These are phyloP conservation scores for Pythium aquatile DNA, from an alignment of 352 stramenopile species.

Conservation along the genomic window DNA sequence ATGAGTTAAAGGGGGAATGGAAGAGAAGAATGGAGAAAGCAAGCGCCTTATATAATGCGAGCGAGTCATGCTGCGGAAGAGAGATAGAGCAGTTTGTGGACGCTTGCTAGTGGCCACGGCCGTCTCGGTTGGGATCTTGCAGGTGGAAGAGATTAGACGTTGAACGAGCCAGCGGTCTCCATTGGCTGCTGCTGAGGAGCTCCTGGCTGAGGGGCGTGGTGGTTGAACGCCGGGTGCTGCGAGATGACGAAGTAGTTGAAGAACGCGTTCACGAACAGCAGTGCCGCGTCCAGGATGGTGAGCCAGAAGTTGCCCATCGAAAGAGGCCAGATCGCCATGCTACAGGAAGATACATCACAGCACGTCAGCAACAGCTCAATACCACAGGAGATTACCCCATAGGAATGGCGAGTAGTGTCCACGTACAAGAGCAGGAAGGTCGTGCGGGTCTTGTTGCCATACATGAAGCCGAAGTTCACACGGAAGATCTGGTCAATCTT, in stretches of 20 bases:
- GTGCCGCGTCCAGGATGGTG: conserved; percentile 83
- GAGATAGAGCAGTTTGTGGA: background rate
- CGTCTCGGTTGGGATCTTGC: background rate
- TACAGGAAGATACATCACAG: conserved; percentile 19
- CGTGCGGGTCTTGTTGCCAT: conserved; percentile 86
- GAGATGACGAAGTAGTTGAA: conserved; percentile 92
- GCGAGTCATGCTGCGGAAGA: background rate
- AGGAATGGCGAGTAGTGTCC: background rate
- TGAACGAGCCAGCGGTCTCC: conserved; percentile 23
- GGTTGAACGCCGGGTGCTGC: conserved; percentile 41
- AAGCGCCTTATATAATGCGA: conserved; percentile 14
- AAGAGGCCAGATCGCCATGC: conserved; percentile 87
- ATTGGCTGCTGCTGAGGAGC: conserved; percentile 12
- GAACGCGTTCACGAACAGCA: conserved; percentile 88
- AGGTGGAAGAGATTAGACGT: conserved; percentile 16
- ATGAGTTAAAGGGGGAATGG: background rate
- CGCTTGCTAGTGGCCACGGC: background rate
- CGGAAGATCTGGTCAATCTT: conserved; percentile 78
- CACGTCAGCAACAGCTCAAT: background rate
- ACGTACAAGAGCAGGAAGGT: conserved; percentile 87
- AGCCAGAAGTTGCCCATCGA: conserved; percentile 91
- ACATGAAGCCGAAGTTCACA: conserved; percentile 90
- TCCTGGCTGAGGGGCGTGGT: conserved; percentile 4
- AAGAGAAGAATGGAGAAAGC: background rate
- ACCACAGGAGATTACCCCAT: background rate